Evolutionary conservation across 129 eudicot species (phyloP).

Genomic region (Flaveria ramosissima): DNA sequence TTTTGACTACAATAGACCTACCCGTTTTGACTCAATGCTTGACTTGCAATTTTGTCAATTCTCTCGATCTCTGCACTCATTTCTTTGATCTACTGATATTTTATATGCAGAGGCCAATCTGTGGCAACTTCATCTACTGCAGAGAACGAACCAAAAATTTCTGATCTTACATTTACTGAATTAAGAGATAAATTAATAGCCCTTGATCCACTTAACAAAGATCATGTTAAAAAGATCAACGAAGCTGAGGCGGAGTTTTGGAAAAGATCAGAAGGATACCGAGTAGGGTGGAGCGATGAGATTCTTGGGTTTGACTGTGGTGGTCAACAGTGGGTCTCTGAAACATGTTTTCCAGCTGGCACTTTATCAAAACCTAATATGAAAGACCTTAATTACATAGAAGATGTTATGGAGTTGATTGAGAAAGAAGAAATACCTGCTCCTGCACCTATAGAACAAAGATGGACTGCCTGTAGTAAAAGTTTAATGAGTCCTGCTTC

Average conservation of each 20-base stretch:
- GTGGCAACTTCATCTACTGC: slow-evolving; percentile 35
- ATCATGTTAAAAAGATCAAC: slow-evolving; percentile 73
- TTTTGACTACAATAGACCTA: neutral
- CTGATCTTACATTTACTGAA: slow-evolving; percentile 79
- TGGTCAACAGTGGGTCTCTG: slow-evolving; percentile 99
- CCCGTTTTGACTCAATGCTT: neutral
- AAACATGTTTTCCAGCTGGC: slow-evolving; percentile 93
- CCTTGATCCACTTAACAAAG: slow-evolving; percentile 79
- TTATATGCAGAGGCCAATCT: slow-evolving; percentile 51
- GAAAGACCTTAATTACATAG: slow-evolving; percentile 83
- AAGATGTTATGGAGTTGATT: slow-evolving; percentile 67
- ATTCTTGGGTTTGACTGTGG: slow-evolving; percentile 98
- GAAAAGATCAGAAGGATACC: slow-evolving; percentile 88
- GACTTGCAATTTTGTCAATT: neutral
- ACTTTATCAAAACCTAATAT: slow-evolving; percentile 79
- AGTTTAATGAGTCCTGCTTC: slow-evolving; percentile 96
- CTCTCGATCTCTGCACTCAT: neutral
- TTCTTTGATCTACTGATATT: slow-evolving; percentile 2
- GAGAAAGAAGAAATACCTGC: slow-evolving; percentile 88
- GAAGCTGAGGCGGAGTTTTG: slow-evolving; percentile 95
- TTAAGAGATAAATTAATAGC: slow-evolving; percentile 84
- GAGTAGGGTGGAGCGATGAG: slow-evolving; percentile 98
- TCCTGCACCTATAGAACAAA: slow-evolving; percentile 96
- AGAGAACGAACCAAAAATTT: slow-evolving; percentile 57
- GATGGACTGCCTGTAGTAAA: slow-evolving; percentile 87